Conservation (phyloP, 2,329 filamentous ascomycete species). For the Nemania abortiva region DNA sequence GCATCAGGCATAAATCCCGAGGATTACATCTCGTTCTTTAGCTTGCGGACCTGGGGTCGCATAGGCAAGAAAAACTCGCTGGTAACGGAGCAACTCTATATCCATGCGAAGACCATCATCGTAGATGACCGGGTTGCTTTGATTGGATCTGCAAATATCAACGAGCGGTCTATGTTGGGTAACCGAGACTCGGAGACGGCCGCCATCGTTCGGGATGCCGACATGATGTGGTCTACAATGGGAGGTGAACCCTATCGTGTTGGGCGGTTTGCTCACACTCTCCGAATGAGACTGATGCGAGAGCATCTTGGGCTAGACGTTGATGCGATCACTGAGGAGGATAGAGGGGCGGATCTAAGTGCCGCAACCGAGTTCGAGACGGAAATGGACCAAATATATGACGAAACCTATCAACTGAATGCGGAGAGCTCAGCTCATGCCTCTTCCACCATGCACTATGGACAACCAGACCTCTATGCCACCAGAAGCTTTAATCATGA, state of each 20-base stretch:
- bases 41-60: constrained; percentile 89
- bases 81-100: constrained; percentile 96
- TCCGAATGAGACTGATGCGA: constrained; percentile 93
- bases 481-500: constrained; percentile 51
- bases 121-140: constrained; percentile 93
- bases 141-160: constrained; percentile 98
- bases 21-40: constrained; percentile 96
- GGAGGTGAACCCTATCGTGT: constrained; percentile 89
- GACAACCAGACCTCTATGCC: constrained; percentile 36
- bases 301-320: constrained; percentile 97
- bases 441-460: constrained; percentile 27
- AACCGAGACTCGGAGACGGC: constrained; percentile 92
- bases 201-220: constrained; percentile 89
- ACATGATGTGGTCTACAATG: constrained; percentile 94
- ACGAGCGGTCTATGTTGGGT: constrained; percentile 95
- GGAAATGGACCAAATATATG: constrained; percentile 73
- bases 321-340: constrained; percentile 87
- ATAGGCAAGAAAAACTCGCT: constrained; percentile 85
- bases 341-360: constrained; percentile 75
- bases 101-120: constrained; percentile 96
- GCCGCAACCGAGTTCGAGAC: constrained; percentile 65
- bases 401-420: constrained; percentile 56
- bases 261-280: constrained; percentile 89
- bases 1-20: constrained; percentile 88
- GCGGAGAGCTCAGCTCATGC: constrained; percentile 42